These are phyloP conservation scores for Phytophthora capsici DNA, from an alignment of 352 stramenopile species.

Conservation along the genomic window DNA sequence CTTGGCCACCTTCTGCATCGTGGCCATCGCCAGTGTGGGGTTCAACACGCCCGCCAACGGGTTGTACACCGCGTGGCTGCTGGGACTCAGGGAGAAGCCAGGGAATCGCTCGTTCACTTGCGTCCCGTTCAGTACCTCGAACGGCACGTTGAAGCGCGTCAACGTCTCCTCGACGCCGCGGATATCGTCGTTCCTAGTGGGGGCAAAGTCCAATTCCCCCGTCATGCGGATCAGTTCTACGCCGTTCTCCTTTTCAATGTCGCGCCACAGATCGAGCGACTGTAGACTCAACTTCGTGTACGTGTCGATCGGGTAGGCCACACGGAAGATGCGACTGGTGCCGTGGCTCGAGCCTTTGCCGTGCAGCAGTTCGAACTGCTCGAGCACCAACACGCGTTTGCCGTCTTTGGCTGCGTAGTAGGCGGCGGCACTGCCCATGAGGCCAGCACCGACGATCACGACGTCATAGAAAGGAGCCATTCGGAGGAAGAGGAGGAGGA, in stretches of 20 bases:
- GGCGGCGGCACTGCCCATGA: constrained; percentile 75
- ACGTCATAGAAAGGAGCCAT: constrained; percentile 45
- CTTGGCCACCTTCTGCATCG: constrained; percentile 49
- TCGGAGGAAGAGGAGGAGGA: background rate
- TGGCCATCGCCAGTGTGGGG: constrained; percentile 57
- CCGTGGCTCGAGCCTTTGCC: constrained; percentile 77
- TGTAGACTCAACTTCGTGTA: constrained; percentile 79
- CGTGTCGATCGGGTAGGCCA: constrained; percentile 71
- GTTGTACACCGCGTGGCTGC: constrained; percentile 57
- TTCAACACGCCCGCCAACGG: constrained; percentile 59
- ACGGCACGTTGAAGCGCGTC: constrained; percentile 39
- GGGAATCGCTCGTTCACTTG: constrained; percentile 63
- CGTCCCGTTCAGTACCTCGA: constrained; percentile 47
- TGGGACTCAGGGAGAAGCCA: constrained; percentile 49
- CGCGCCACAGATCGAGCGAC: constrained; percentile 65
- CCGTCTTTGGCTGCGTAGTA: constrained; percentile 54
- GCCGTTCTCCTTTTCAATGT: constrained; percentile 46
- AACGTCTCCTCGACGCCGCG: constrained; percentile 39
- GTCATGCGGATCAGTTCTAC: constrained; percentile 65
- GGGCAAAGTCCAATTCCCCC: constrained; percentile 62
- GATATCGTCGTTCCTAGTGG: constrained; percentile 35
- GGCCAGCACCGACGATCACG: constrained; percentile 60
- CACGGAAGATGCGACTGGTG: constrained; percentile 79
- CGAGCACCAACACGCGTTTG: constrained; percentile 68
- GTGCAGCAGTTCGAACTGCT: constrained; percentile 77